Evolutionary conservation across 352 stramenopile species (phyloP).

Genomic region (Globisporangium cylindrosporum): DNA sequence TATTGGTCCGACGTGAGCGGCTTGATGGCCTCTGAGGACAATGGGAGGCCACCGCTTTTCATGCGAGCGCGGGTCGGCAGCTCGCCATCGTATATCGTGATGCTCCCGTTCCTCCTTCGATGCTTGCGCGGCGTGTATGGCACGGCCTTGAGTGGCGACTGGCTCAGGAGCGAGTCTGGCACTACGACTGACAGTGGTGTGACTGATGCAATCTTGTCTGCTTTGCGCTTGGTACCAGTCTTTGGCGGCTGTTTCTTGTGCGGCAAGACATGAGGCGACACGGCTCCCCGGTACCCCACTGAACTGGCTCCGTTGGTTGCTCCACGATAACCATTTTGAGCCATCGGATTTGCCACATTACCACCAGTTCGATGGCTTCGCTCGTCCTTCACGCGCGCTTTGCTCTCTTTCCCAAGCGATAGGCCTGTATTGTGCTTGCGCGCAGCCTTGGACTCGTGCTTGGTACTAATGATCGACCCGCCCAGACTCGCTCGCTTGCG

Average conservation of each 20-base stretch:
- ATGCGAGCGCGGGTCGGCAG: slow-evolving; percentile 3
- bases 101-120: slow-evolving; percentile 28
- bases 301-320: not conserved
- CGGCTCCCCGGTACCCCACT: not conserved
- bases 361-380: not conserved
- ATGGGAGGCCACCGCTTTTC: not conserved
- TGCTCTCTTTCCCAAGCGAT: slow-evolving; percentile 6
- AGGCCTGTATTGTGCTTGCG: not conserved
- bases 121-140: slow-evolving; percentile 41
- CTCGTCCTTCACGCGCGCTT: slow-evolving; percentile 3
- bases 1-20: slow-evolving; percentile 22
- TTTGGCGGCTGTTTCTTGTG: slow-evolving; percentile 9
- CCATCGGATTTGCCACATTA: not conserved
- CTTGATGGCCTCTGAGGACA: slow-evolving; percentile 12
- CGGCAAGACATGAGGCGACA: not conserved
- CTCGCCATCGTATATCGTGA: slow-evolving; percentile 17
- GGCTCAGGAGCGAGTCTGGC: slow-evolving; percentile 6
- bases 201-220: not conserved
- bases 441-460: slow-evolving; percentile 1
- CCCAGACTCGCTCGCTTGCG: slow-evolving; percentile 19
- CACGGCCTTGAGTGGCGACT: slow-evolving; percentile 9
- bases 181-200: not conserved
- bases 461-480: slow-evolving; percentile 14
- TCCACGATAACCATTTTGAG: not conserved
- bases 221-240: slow-evolving; percentile 10